Base-by-base conservation (phyloP, 192 early-diverging fungal species). In the Paraglomus occultum region DNA sequence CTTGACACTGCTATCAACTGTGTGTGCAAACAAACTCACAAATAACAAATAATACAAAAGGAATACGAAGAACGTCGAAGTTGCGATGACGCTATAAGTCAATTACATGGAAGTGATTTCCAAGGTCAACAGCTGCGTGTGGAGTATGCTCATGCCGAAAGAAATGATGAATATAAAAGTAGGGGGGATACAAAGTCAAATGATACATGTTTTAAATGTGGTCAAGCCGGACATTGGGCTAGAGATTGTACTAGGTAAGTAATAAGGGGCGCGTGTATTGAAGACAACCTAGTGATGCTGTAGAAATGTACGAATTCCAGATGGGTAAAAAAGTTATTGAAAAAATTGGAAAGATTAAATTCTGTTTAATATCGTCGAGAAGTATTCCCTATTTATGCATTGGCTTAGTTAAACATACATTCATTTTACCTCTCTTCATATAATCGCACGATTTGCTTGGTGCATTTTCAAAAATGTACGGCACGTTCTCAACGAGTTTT, bases 51-150 rank as follows among this genome's bases (percentile, higher is more conserved):
- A 22, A 66, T 52, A 31, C 39, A 39, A 71, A 71, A 71, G 70
- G 70, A 71, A 60, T 71, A 71, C 60, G 70, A 71, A 71, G 70
- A 71, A 51, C 53, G 57, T 52, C 70, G 61, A n/a, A 71, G 49
- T 31, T 58, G 55, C 64, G 70, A 71, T 15, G 70, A 71, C 50
- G 70, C 70, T 38, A 71, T 71, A 23, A 48, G 15, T 60, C 64
- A 67, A 10, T 52, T 71, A 43, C 31, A 71, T 62, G 70, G 70
- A 48, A n/a, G 46, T 47, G 70, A 71, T 14, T 71, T 71, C 50
- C 70, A 64, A 18, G 70, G 70, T 20, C 54, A 48, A 42, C 53
- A 71, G 12, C 58, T 71, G n/a, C 70, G 70, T 50, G 70, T 71
- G 20, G 70, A 71, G 12, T 64, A 51, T 61, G 70, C 70, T 60